Evolutionary conservation across 108 stramenopile species (phyloP), one percentile per base, ranked within the genome.

Genomic region (Mayamaea pseudoterrestris): DNA sequence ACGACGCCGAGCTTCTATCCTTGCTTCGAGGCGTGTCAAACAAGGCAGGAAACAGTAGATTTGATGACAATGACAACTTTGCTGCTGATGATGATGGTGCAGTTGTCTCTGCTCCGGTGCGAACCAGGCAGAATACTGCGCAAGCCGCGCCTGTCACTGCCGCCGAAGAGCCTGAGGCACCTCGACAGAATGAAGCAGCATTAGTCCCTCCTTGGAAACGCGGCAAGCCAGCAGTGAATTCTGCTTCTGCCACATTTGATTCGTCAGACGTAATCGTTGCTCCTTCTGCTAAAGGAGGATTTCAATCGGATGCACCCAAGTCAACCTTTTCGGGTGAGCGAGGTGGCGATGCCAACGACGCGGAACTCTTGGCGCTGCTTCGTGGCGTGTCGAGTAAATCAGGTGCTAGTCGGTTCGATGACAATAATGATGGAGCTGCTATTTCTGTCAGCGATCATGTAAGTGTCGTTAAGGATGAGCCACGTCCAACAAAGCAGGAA

Each of bases 311-410:
- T 51, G 26, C 16, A 36, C 7, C 27, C 24, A 68, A 73, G 24
- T 52, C 70, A 23, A 83, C 76, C 13, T 76, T 83, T 26, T 49
- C 37, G 20, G 81, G 81, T 16, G 74, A 83, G 14, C 70, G 81
- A 17, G 86, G 86, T 12, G 81, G 81, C 1, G 49, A 55, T 40
- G 86, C 86, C 17, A 63, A 86, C 27, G 84, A 86, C 43, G 79
- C 72, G 26, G 84, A 79, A 35, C 44, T 87, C 24, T 41, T 80
- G 47, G 74, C 74, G 6, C 53, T 61, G 49, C 61, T 80, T 32
- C 52, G 71, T 37, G 74, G 55, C 2, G 65, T 80, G 5, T 68
- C 67, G 37, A 54, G 59, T 30, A 61, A 57, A 24, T 61, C 60
- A 17, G 55, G 42, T 34, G 34, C 60, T 13, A 56, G 58, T 57